Percentiles rank a stretch among this genome's conserved stretches.
phyloP scores from a whole-genome alignment of 345 rosid species.

The Microcos paniculata region DNA sequence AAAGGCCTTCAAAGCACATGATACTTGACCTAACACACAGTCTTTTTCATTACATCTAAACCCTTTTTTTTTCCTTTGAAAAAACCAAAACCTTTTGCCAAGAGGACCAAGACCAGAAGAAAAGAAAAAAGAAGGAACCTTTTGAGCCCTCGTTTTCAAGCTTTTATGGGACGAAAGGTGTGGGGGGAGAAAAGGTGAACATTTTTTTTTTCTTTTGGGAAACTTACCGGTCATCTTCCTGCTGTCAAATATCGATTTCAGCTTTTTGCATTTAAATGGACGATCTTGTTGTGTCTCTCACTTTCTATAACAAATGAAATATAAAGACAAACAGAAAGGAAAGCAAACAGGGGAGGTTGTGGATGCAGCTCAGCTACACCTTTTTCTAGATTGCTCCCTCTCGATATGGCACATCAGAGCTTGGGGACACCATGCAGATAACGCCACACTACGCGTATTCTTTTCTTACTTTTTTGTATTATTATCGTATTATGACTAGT shows the following conservation, averaged over 20 bases:
- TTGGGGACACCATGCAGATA: conserved; percentile 4
- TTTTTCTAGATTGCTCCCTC: conserved; percentile 4
- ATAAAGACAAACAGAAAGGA: neutral
- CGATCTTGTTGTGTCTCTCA: neutral
- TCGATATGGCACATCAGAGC: conserved; percentile 8
- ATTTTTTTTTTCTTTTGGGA: neutral
- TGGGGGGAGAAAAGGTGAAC: neutral
- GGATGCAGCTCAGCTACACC: neutral
- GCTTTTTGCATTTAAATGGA: neutral
- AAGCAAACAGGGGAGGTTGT: neutral
- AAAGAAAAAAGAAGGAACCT: neutral
- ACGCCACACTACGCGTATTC: neutral
- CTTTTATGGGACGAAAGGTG: neutral
- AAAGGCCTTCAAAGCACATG: conserved; percentile 21
- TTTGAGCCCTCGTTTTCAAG: neutral
- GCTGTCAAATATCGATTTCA: conserved; percentile 12
- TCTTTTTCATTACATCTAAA: conserved; percentile 16
- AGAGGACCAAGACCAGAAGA: neutral
- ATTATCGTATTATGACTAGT: neutral
- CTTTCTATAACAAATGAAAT: neutral
- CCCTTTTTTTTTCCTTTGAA: neutral
- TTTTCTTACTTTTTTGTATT: neutral
- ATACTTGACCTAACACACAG: conserved; percentile 32
- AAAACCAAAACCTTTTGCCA: neutral
- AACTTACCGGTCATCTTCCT: neutral